Base-by-base conservation (phyloP, 306 rosid species). In the Alnus rubra region DNA sequence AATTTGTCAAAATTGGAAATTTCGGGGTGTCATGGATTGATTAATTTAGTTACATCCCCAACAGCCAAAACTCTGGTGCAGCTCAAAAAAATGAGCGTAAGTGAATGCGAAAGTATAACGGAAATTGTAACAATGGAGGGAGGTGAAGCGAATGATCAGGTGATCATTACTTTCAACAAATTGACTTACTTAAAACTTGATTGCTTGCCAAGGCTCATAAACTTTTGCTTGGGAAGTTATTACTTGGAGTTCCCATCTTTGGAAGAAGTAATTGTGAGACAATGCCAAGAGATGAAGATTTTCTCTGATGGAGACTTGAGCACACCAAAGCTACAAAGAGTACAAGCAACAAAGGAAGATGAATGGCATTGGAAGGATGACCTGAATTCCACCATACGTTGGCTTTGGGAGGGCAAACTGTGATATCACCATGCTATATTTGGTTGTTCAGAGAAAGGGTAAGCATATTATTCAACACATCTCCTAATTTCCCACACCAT, bases 261-360 rank as follows among this genome's bases (percentile, higher is more conserved):
- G 59, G 35, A 30, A 5, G 0, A 37, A 30, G 68, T 79, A 71
- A 1, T 8, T 5, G 72, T 83, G 11, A 0, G 9, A 2, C 10
- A 75, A 1, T 79, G 83, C 63, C 83, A 77, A 13, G 69, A 37
- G 28, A 55, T 72, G 76, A 7, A 76, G 8, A 1, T 7, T 37
- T 80, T 84, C 35, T 84, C 75, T 64, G 1, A 1, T 2, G 78
- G 81, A 33, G 7, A 1, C 4, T 12, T 55, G 55, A 2, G 2
- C 13, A 53, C 47, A 0, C 79, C 79, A 64, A 62, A 62, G 42
- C 44, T 30, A 31, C 0, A 31, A 31, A 62, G 1, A 31, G 9
- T 62, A 31, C 3, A 62, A 31, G n/a, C 18, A 62, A 31, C 42
- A 62, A 2, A 62, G 30, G n/a, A 62, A 62, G 44, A 62, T 31